Evolutionary conservation across 2,329 filamentous ascomycete species (phyloP).

Genomic region (Curvularia lunata): DNA sequence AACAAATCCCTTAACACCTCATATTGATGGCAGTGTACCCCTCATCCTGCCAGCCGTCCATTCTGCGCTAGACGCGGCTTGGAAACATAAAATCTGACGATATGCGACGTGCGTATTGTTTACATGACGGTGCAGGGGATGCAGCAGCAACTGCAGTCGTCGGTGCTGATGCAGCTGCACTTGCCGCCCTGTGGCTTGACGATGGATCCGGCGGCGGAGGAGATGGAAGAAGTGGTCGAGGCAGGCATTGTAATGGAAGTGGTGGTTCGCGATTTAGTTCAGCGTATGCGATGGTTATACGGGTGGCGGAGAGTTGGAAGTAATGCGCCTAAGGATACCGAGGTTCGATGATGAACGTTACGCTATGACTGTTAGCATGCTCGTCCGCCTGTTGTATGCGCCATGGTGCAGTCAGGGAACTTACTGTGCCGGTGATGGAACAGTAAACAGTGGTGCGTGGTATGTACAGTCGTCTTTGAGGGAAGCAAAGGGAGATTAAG

Average conservation of each 20-base stretch:
- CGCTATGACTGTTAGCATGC: constrained; percentile 7
- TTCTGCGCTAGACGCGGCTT: background rate
- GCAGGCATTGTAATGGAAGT: constrained; percentile 37
- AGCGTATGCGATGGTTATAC: background rate
- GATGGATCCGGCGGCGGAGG: constrained; percentile 42
- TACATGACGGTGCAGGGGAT: constrained; percentile 50
- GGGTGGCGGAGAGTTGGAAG: background rate
- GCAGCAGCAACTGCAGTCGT: constrained; percentile 44
- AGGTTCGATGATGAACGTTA: background rate
- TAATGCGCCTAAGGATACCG: background rate
- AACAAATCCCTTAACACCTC: background rate
- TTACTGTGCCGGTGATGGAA: background rate
- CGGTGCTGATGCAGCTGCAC: constrained; percentile 38
- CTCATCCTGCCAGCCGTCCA: background rate
- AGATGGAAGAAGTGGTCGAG: constrained; percentile 42
- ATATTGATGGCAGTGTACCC: background rate
- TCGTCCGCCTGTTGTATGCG: background rate
- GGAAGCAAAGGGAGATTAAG: constrained; percentile 19
- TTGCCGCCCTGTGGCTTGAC: constrained; percentile 45
- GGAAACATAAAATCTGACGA: background rate
- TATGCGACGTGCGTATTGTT: constrained; percentile 2
- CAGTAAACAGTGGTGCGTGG: background rate
- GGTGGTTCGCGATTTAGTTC: background rate
- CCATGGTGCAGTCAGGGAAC: background rate
- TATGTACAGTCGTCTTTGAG: background rate